Base-by-base conservation (phyloP, 106 monocot species). In the Allium fistulosum region DNA sequence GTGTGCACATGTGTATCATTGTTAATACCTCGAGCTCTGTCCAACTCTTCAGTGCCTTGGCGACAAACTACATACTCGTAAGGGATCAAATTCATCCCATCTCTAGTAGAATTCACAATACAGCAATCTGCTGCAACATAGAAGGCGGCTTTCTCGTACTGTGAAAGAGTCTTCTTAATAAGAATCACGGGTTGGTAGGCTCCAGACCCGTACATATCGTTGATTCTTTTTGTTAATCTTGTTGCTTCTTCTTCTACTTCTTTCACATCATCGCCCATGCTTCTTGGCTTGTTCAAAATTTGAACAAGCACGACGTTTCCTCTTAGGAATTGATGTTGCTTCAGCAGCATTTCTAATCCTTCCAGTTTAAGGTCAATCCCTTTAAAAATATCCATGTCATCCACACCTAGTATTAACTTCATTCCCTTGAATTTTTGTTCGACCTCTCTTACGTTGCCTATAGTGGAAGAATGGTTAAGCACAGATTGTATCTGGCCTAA, bases 31-130 rank as follows among this genome's bases (percentile, higher is more conserved):
- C 80, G 58, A 22, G 37, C 11, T 46, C n/a, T 37, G 58, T 65
- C 50, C 58, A 79, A 18, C 51, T 67, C 65, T 74, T 51, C 72
- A 69, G 73, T 78, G 45, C 85, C 82, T 66, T 90, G 80, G 10
- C 86, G 64, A 51, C 80, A 86, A 18, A 86, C 78, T 14, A 77
- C 77, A 60, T 90, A 90, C 57, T 90, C 77, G 60, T 90, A 90
- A 2, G 86, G 82, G 50, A 83, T 68, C 26, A 90, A 76, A 61
- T 90, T 90, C 90, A 90, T 86, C 11, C 86, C 90, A 69, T 90
- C 90, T 57, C 90, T 77, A 13, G 86, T 78, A 58, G 90, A 75
- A 58, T 85, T 88, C 13, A 88, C 88, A 26, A 90, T 75, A 49
- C 80, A 84, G 59, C 84, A 88, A 9, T 88, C 88, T 16, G 88